Conservation (phyloP, 352 stramenopile species). For the Globisporangium spiculum region DNA sequence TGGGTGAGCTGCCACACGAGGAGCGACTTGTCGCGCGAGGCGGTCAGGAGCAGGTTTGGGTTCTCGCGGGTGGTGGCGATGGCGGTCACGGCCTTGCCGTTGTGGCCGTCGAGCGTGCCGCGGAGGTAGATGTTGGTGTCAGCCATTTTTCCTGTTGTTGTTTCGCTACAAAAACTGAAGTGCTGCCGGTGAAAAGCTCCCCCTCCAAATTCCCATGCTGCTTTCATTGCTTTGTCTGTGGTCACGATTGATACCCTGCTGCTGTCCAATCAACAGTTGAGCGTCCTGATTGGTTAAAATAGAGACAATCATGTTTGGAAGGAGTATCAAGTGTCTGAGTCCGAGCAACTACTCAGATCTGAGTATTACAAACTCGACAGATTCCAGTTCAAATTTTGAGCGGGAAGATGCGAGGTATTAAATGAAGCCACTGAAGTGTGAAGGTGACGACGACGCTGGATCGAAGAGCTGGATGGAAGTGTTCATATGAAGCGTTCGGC, state of each 20-base stretch:
- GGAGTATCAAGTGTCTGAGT: not conserved
- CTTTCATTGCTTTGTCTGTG: no score
- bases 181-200: not conserved
- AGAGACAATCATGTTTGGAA: not conserved
- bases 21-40: constrained; percentile 96
- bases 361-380: not conserved
- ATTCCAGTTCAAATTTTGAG: not conserved
- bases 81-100: constrained; percentile 89
- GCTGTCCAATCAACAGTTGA: constrained; percentile 12
- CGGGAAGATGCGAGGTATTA: not conserved
- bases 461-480: no score
- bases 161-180: constrained; percentile 21
- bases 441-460: no score
- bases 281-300: constrained; percentile 6
- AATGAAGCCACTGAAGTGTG: no score
- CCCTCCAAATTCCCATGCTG: not conserved
- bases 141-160: constrained; percentile 43
- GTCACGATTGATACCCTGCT: not conserved
- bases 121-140: constrained; percentile 86
- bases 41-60: constrained; percentile 98
- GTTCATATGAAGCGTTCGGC: no score
- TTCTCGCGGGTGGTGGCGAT: constrained; percentile 99
- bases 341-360: not conserved
- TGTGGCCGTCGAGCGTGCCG: constrained; percentile 86
- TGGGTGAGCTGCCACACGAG: constrained; percentile 89